These are phyloP conservation scores for Herpetomonas samuelpessoai DNA, from an alignment of 208 protist species.

Conservation along the genomic window DNA sequence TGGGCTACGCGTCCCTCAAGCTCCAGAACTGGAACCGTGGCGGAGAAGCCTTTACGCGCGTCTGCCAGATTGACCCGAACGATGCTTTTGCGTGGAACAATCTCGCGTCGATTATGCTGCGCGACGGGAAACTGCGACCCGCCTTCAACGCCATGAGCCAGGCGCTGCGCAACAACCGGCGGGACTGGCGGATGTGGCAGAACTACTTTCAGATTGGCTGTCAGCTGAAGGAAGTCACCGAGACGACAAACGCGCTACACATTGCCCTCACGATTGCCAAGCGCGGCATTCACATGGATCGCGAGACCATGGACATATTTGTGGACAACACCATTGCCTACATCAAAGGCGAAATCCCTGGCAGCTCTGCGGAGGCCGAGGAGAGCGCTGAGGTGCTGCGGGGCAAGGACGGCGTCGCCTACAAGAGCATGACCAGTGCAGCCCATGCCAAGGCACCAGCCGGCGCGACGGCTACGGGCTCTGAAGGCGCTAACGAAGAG, in stretches of 20 bases:
- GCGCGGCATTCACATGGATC: conserved; percentile 63
- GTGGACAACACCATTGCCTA: conserved; percentile 79
- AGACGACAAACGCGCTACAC: conserved; percentile 79
- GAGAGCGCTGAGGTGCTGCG: conserved; percentile 13
- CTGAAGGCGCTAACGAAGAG: conserved; percentile 13
- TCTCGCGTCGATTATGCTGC: conserved; percentile 82
- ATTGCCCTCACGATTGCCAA: conserved; percentile 77
- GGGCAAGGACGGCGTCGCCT: neutral
- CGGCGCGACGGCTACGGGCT: too few relatives aligned
- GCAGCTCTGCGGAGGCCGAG: conserved; percentile 30
- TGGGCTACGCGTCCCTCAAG: conserved; percentile 82
- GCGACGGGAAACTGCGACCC: conserved; percentile 65
- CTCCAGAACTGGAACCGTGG: conserved; percentile 67
- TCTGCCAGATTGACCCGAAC: conserved; percentile 87
- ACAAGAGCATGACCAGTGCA: conserved; percentile 18
- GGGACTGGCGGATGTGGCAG: conserved; percentile 91
- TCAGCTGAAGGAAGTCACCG: conserved; percentile 80
- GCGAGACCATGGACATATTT: conserved; percentile 58
- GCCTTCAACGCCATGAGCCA: conserved; percentile 91
- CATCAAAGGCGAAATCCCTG: conserved; percentile 67
- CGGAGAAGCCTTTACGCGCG: conserved; percentile 85
- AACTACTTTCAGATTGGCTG: conserved; percentile 90
- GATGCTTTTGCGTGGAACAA: conserved; percentile 93
- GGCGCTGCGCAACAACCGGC: conserved; percentile 79
- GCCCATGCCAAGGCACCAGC: too few relatives aligned